Base-by-base conservation (phyloP, 768 basidiomycete species). In the Stropharia rugosoannulata region DNA sequence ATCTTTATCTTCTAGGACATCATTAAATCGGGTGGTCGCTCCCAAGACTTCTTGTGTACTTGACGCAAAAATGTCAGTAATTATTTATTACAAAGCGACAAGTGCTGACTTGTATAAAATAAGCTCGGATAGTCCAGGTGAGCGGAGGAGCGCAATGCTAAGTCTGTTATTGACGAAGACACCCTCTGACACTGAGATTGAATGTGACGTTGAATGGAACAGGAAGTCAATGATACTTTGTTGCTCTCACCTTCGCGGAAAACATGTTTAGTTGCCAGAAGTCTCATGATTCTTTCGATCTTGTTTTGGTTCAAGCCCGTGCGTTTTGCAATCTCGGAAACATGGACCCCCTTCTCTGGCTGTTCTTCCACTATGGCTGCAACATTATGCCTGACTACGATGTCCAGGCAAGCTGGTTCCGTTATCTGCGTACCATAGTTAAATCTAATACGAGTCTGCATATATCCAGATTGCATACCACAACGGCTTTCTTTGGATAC, bases 121-220 rank as follows among this genome's bases (percentile, higher is more conserved):
- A 22, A 11, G 4, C 11, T 27, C 22, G 15, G 22, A 22, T 10
- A 46, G 8, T 13, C 45, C 45, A 27, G 45, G 45, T 46, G 8
- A 15, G n/a, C 29, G 22, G 8, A 29, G 11, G 29, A n/a, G 41
- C 22, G 7, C 68, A 67, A 32, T 59, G 46, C 72, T 74, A 7
- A 79, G 66, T 2, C 74, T 69, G 59, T 77, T 79, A 58, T 79
- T 76, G 9, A 73, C 69, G 50, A 75, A 79, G 0, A 73, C 70
- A 45, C 74, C 68, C 4, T 68, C 63, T 12, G 65, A 60, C 11
- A 73, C 75, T 77, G 46, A 1, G 35, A 25, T 6, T 8, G 13
- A 11, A 35, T 16, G 13, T 47, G 15, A 19, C 27, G 5, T 32
- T 32, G 11, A 38, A 32, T 19, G n/a, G n/a, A n/a, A n/a, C n/a